Evolutionary conservation across 371 early-diverging fungal species (phyloP), one percentile per base, ranked within the genome.

Genomic region (Mortierella sp.): DNA sequence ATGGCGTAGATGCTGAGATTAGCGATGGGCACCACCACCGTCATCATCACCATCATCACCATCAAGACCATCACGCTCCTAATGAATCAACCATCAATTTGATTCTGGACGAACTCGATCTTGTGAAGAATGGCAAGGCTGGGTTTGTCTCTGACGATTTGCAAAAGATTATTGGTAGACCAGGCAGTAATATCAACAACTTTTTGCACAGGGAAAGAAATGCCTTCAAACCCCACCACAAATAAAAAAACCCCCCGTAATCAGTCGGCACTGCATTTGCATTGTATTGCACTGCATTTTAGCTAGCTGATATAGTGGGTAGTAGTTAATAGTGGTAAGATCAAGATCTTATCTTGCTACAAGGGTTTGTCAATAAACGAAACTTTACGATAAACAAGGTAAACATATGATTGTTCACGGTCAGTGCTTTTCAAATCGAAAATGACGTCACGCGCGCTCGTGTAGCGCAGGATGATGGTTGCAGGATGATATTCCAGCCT

Each of bases 201-300:
- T 77, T 77, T 51, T 66, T 77, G 60, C 45, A 17, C 19, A 72
- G 68, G 66, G 66, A 77, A 54, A 77, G 62, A 58, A 62, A 77
- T 28, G 68, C 42, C 55, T 72, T 76, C 65, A 65, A 57, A 45
- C 40, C 63, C 13, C 34, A 45, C 13, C 72, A 64, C 32, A 42
- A 22, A 28, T 61, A 58, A 7, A n/a, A 2, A 17, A 9, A 3
- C 37, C 10, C 3, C 29, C 8, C n/a, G n/a, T n/a, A n/a, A n/a
- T n/a, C n/a, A n/a, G n/a, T n/a, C n/a, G n/a, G n/a, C n/a, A n/a
- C n/a, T n/a, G n/a, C n/a, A n/a, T n/a, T n/a, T n/a, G n/a, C n/a
- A n/a, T n/a, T n/a, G n/a, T n/a, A n/a, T n/a, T n/a, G n/a, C n/a
- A n/a, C n/a, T n/a, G n/a, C n/a, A n/a, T n/a, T n/a, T n/a, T n/a